A percentile compares a stretch with the other conserved stretches of the same genome.
Conservation (phyloP, 2,329 filamentous ascomycete species). For the Cercospora sojina region DNA sequence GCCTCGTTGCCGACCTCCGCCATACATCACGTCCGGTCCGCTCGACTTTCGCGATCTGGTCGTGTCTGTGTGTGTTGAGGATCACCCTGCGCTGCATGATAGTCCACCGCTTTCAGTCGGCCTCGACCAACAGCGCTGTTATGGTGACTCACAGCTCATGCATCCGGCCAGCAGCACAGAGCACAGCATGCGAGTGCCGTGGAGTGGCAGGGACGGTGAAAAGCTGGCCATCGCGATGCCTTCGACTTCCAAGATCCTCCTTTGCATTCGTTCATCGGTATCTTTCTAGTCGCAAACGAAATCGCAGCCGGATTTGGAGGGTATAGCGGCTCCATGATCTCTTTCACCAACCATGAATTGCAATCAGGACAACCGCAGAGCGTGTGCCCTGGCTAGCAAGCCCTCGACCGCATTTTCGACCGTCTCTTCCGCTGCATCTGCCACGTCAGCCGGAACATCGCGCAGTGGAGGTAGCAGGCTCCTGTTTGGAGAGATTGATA, state of each 20-base stretch:
- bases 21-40: conserved; percentile 37
- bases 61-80: conserved; percentile 31
- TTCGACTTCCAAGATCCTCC: conserved; percentile 18
- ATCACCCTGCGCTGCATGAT: conserved; percentile 22
- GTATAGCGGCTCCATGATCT: conserved; percentile 26
- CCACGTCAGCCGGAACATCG: conserved; percentile 37
- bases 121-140: conserved; percentile 23
- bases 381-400: conserved; percentile 35
- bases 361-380: conserved; percentile 31
- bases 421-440: conserved; percentile 35
- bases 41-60: conserved; percentile 37
- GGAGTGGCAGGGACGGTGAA: conserved; percentile 22
- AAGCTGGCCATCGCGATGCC: conserved; percentile 24
- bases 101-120: conserved; percentile 18
- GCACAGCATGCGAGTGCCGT: conserved; percentile 24
- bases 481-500: conserved; percentile 53
- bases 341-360: conserved; percentile 27
- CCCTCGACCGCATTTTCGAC: conserved; percentile 38
- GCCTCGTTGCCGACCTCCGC: conserved; percentile 38
- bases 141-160: conserved; percentile 33
- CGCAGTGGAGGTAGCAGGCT: conserved; percentile 41
- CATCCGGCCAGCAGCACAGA: conserved; percentile 22
- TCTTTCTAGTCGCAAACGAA: conserved; percentile 21
- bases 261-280: conserved; percentile 21
- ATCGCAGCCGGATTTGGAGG: conserved; percentile 17